A percentile compares a stretch with the other conserved stretches of the same genome.
Evolutionary conservation across 805 yeast species (phyloP).

Genomic region (Middelhovenomyces tepae): DNA sequence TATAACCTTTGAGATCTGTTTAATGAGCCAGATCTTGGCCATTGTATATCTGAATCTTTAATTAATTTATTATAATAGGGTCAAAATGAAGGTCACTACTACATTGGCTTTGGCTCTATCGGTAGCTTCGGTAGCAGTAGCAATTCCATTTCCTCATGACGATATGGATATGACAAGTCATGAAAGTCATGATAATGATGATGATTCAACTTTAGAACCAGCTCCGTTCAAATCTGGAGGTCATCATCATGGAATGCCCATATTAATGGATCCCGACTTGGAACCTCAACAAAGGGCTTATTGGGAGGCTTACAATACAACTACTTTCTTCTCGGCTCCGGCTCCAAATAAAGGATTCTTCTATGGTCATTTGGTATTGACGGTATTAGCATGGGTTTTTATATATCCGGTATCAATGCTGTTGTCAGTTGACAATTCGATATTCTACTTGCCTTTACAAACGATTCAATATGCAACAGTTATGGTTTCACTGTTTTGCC

Average conservation of each 20-base stretch:
- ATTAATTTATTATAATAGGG: too few species aligned
- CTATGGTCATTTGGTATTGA: slow-evolving; percentile 43
- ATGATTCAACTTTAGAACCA: too few species aligned
- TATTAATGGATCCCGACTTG: slow-evolving; percentile 25
- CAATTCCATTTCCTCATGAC: slow-evolving; percentile 1
- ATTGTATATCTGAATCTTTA: too few species aligned
- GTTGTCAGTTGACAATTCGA: slow-evolving; percentile 33
- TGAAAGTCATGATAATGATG: slow-evolving; percentile 1
- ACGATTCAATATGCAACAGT: slow-evolving; percentile 40
- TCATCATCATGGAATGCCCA: slow-evolving; percentile 1
- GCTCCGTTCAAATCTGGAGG: too few species aligned
- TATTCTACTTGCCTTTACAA: slow-evolving; percentile 50
- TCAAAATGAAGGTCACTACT: too few species aligned
- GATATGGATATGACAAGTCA: not conserved
- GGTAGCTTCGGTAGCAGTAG: not conserved
- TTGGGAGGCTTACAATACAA: slow-evolving; percentile 75
- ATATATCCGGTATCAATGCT: slow-evolving; percentile 44
- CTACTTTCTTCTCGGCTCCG: slow-evolving; percentile 51
- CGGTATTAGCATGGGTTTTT: slow-evolving; percentile 38
- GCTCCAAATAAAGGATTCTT: slow-evolving; percentile 47
- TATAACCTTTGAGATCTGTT: too few species aligned
- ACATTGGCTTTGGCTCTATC: too few species aligned
- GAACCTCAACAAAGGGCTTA: slow-evolving; percentile 62
- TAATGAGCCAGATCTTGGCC: too few species aligned
- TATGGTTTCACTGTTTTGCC: slow-evolving; percentile 43